A percentile compares a stretch with the other conserved stretches of the same genome.
These are phyloP conservation scores for Malania oleifera DNA, from an alignment of 164 flowering plant genomes.

Conservation along the genomic window DNA sequence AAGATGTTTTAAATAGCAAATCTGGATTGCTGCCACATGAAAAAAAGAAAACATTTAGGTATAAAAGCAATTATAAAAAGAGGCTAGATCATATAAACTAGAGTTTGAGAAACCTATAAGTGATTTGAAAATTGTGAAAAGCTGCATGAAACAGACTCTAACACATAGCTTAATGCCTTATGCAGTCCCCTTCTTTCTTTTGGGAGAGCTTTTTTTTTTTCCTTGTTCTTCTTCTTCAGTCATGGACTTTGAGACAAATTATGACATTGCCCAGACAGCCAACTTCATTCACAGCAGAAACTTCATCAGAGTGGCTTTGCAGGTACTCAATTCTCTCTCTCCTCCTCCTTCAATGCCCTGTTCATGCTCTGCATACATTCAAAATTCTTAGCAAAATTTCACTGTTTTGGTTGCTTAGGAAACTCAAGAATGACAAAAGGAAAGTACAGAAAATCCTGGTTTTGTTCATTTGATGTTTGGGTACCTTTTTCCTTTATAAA, in stretches of 20 bases:
- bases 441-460: not conserved
- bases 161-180: not conserved
- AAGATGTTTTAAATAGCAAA: too few species aligned
- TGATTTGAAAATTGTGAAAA: too few species aligned
- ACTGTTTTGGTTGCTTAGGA: not conserved
- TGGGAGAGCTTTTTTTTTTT: too few species aligned
- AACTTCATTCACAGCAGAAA: constrained; percentile 43
- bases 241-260: constrained; percentile 61
- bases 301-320: constrained; percentile 76
- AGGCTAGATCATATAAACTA: too few species aligned
- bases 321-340: constrained; percentile 33
- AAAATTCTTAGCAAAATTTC: not conserved
- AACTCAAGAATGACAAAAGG: not conserved
- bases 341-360: not conserved
- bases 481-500: too few species aligned
- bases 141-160: too few species aligned
- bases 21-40: too few species aligned
- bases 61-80: too few species aligned
- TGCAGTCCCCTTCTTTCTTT: not conserved
- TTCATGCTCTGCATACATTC: not conserved
- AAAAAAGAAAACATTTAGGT: too few species aligned
- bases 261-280: constrained; percentile 63
- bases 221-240: constrained; percentile 3
- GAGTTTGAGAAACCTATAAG: too few species aligned
- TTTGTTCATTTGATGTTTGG: too few species aligned